Evolutionary conservation across 2,329 filamentous ascomycete genomes (phyloP), one percentile per base, ranked within the genome.

Genomic region (Chaetomium sp.): DNA sequence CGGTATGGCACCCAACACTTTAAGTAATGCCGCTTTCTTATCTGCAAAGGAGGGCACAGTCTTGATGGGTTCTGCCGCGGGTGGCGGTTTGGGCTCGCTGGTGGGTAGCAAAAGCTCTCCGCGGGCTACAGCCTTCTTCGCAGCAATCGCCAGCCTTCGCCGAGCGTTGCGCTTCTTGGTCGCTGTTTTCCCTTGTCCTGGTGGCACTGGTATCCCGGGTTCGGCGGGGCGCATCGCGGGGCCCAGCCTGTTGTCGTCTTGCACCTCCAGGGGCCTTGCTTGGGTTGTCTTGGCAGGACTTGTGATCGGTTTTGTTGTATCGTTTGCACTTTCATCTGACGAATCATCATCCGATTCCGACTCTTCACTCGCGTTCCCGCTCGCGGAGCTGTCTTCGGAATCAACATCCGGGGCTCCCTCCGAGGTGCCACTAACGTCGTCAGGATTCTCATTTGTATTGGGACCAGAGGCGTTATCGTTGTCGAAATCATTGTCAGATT

Each of bases 91-190:
- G 1, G 33, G 7, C 10, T 34, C 37, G 1, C 37, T n/a, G 7
- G 44, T 33, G 14, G 50, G 37, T 34, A 45, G 10, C 0, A 11
- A 5, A 6, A 44, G 12, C n/a, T 52, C 49, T 5, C 34, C 42
- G n/a, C 19, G 35, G 0, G 42, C 42, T 5, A 48, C 58, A 14
- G 41, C 59, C 49, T 54, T 63, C 42, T 52, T 59, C 9, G 52
- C 55, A 54, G 8, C 62, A n/a, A 33, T 61, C 47, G 52, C 62
- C 40, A 33, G 67, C 63, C 74, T 74, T 44, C 79, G 72, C 34
- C 80, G 72, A 7, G 73, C 74, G 58, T 83, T 83, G 5, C 80
- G 74, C 57, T 73, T 78, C 60, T 76, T 75, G 0, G 80, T 82
- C 37, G 63, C 70, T 0, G 68, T 66, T 49, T 76, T 62, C 6